phyloP scores from a whole-genome alignment of 148 eudicot genomes.

The Cornus florida region DNA sequence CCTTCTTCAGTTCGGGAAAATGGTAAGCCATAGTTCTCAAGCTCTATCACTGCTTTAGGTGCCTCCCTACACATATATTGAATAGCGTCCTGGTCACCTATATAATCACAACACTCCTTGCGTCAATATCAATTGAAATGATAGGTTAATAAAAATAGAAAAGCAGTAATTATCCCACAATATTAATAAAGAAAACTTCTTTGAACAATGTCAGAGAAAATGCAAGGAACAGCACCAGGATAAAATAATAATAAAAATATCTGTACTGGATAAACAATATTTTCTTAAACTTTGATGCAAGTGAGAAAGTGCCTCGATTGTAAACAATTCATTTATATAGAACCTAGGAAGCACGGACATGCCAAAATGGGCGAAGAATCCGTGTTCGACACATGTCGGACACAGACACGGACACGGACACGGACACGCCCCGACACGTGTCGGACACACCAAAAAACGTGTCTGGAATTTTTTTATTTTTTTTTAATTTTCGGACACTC shows the following conservation, averaged over 20 bases:
- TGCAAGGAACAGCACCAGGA: background rate
- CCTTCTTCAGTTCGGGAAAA: constrained; percentile 99
- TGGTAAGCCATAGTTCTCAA: constrained; percentile 95
- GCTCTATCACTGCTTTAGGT: constrained; percentile 99
- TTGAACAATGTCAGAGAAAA: background rate
- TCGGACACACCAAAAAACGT: no score
- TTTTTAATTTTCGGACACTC: no score
- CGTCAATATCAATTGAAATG: background rate
- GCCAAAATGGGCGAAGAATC: no score
- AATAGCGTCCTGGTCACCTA: constrained; percentile 99
- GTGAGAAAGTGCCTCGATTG: background rate
- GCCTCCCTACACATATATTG: constrained; percentile 99
- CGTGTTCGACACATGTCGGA: no score
- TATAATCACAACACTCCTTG: constrained; percentile 17
- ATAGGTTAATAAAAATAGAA: background rate
- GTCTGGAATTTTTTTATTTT: no score
- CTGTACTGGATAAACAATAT: no score
- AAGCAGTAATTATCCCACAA: background rate
- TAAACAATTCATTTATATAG: background rate
- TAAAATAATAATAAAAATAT: no score
- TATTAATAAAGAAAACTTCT: background rate
- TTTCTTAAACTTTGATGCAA: background rate
- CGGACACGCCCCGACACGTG: no score
- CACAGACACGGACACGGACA: no score
- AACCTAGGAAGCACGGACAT: no score